A percentile compares a stretch with the other conserved stretches of the same genome.
phyloP scores from a whole-genome alignment of 495 filamentous ascomycete species.

The Neurospora tetraspora region DNA sequence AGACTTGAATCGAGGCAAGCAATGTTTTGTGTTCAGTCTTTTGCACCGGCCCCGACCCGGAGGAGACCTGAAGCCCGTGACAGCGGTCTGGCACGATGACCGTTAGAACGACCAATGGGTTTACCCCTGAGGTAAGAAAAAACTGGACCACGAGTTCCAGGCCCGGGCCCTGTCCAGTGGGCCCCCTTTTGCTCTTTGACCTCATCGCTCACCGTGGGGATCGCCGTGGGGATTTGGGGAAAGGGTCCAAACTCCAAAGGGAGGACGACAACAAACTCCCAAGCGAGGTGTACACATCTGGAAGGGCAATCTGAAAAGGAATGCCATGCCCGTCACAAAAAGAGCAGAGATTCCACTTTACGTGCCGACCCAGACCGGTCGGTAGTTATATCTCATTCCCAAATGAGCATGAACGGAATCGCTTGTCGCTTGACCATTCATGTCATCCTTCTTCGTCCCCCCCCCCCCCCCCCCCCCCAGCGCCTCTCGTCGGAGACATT shows the following conservation, averaged over 20 bases:
- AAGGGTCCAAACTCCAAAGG: background rate
- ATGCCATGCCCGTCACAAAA: background rate
- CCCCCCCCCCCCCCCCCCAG: background rate
- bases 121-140: background rate
- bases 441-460: background rate
- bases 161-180: background rate
- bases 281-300: background rate
- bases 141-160: background rate
- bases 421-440: background rate
- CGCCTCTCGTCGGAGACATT: background rate
- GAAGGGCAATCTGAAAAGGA: background rate
- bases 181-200: background rate
- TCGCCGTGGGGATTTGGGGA: background rate
- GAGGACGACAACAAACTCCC: background rate
- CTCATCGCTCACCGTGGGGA: background rate
- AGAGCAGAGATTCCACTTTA: background rate
- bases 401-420: background rate
- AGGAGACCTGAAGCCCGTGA: background rate
- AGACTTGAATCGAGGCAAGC: background rate
- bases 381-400: background rate
- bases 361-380: background rate
- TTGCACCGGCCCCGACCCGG: background rate
- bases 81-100: background rate
- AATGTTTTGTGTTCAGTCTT: background rate
- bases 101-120: background rate